Percentiles rank a stretch among this genome's conserved stretches.
These are phyloP conservation scores for Alternaria viburni DNA, from an alignment of 2,329 filamentous ascomycete genomes.

Conservation along the genomic window DNA sequence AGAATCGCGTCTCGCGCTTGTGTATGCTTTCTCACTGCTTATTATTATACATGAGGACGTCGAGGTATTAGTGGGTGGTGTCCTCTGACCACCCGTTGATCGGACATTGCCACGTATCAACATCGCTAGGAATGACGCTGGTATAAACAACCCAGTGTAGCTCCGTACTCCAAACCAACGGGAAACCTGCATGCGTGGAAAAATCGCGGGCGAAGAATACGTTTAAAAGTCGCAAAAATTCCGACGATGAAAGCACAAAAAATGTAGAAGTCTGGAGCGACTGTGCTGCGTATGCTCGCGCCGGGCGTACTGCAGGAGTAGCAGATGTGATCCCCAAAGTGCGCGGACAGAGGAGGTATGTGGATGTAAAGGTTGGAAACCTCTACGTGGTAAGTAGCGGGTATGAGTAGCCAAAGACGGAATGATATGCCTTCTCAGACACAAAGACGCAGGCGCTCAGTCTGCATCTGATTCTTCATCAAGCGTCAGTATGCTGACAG, in stretches of 20 bases:
- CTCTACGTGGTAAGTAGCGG: background rate
- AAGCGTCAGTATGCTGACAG: constrained; percentile 30
- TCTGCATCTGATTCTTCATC: constrained; percentile 27
- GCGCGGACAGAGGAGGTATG: background rate
- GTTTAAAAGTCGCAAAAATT: background rate
- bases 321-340: background rate
- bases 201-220: background rate
- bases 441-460: constrained; percentile 2
- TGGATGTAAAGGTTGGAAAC: background rate
- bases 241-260: background rate
- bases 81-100: constrained; percentile 7
- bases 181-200: background rate
- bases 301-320: background rate
- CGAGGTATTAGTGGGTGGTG: constrained; percentile 8
- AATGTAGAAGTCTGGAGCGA: background rate
- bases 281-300: background rate
- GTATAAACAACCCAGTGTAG: background rate
- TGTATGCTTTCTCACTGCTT: background rate
- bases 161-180: background rate
- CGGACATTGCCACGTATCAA: background rate
- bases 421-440: background rate
- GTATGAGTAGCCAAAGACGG: constrained; percentile 8
- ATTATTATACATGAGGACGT: constrained; percentile 12
- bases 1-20: background rate
- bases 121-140: background rate